Evolutionary conservation across 2,329 filamentous ascomycete species (phyloP).

Genomic region (Aquanectria penicillioides): DNA sequence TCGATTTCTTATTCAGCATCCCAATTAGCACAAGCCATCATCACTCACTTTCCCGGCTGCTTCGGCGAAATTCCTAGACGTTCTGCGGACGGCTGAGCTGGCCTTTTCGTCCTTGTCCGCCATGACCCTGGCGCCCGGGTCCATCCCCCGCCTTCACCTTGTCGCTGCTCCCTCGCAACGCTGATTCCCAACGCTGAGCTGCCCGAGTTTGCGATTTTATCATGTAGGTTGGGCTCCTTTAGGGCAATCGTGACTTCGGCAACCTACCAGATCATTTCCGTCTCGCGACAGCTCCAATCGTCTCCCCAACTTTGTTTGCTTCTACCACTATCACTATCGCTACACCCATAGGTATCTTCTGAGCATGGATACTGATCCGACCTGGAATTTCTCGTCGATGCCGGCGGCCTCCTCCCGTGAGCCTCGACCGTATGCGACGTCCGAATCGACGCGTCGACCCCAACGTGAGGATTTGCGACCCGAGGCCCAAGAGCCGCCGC

Average conservation of each 20-base stretch:
- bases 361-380: slow-evolving; percentile 42
- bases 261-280: slow-evolving; percentile 21
- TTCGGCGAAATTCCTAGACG: slow-evolving; percentile 40
- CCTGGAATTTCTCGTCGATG: slow-evolving; percentile 42
- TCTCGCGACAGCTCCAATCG: slow-evolving; percentile 14
- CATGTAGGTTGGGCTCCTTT: slow-evolving; percentile 43
- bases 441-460: slow-evolving; percentile 13
- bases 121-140: slow-evolving; percentile 32
- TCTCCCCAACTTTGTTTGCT: slow-evolving; percentile 25
- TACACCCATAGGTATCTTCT: slow-evolving; percentile 29
- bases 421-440: slow-evolving; percentile 18
- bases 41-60: slow-evolving; percentile 33
- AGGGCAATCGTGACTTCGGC: slow-evolving; percentile 24
- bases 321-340: no score
- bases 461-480: slow-evolving; percentile 11
- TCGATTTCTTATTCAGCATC: slow-evolving; percentile 13
- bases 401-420: slow-evolving; percentile 28
- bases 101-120: slow-evolving; percentile 40
- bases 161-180: slow-evolving; percentile 18
- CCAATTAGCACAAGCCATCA: slow-evolving; percentile 31
- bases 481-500: slow-evolving; percentile 1
- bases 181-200: slow-evolving; percentile 25
- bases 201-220: slow-evolving; percentile 29
- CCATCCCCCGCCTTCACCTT: slow-evolving; percentile 36
- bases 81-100: slow-evolving; percentile 44